phyloP scores from a whole-genome alignment of 768 basidiomycete species.

The Pisolithus marmoratus region DNA sequence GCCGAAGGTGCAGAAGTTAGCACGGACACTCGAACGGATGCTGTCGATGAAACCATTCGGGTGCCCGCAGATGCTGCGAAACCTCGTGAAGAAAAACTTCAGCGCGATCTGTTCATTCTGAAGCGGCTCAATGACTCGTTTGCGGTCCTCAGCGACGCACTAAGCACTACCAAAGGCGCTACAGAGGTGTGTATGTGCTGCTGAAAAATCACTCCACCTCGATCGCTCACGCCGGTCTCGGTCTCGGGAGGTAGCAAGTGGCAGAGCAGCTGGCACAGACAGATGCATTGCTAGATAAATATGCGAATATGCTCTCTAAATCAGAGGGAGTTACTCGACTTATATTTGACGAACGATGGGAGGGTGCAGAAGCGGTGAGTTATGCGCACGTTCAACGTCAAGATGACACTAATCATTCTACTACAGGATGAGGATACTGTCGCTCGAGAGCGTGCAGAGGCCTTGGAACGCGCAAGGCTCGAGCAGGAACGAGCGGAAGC shows the following conservation, averaged over 20 bases:
- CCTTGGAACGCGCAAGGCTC: slow-evolving; percentile 18
- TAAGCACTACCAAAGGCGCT: slow-evolving; percentile 57
- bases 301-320: slow-evolving; percentile 60
- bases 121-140: slow-evolving; percentile 70
- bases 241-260: slow-evolving; percentile 42
- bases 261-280: slow-evolving; percentile 65
- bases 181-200: slow-evolving; percentile 50
- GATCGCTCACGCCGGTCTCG: background rate
- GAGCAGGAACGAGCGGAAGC: slow-evolving; percentile 32
- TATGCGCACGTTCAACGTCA: too few species aligned
- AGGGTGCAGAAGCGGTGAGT: slow-evolving; percentile 67
- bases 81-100: slow-evolving; percentile 65
- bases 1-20: slow-evolving; percentile 10
- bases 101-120: slow-evolving; percentile 66
- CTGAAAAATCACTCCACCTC: background rate
- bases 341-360: slow-evolving; percentile 74
- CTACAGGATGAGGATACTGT: slow-evolving; percentile 56
- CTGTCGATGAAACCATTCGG: slow-evolving; percentile 20
- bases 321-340: slow-evolving; percentile 64
- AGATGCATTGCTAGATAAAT: slow-evolving; percentile 69
- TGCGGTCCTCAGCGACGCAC: slow-evolving; percentile 59
- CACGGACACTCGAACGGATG: slow-evolving; percentile 7
- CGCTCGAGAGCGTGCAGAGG: slow-evolving; percentile 37
- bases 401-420: background rate
- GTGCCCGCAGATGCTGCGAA: slow-evolving; percentile 23